These are phyloP conservation scores for Cadophora sp. DNA, from an alignment of 2,329 filamentous ascomycete genomes.

Conservation along the genomic window DNA sequence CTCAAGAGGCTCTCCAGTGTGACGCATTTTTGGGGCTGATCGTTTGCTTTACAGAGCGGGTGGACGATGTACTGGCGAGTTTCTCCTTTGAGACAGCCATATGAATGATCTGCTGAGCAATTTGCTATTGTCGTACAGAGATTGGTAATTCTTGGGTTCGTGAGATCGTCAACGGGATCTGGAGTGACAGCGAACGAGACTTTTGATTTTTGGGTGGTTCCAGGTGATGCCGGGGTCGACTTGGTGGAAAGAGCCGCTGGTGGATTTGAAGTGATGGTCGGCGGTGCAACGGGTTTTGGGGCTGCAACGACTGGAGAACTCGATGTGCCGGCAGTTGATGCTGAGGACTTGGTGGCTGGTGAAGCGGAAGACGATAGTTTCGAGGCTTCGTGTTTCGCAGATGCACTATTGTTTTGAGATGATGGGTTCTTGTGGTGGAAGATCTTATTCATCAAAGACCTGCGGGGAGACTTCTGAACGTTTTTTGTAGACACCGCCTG, in stretches of 20 bases:
- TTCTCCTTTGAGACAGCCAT: slow-evolving; percentile 24
- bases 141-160: slow-evolving; percentile 24
- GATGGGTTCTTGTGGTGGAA: neutral
- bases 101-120: slow-evolving; percentile 25
- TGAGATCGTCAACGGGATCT: neutral
- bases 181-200: slow-evolving; percentile 21
- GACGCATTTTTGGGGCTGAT: slow-evolving; percentile 24
- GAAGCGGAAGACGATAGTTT: neutral
- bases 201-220: neutral
- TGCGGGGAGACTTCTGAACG: neutral
- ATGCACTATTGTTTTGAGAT: neutral
- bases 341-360: neutral
- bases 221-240: neutral
- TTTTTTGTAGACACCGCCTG: neutral
- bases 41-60: slow-evolving; percentile 23
- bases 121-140: slow-evolving; percentile 28
- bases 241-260: neutral
- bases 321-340: neutral
- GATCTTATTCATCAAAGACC: neutral
- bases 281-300: neutral
- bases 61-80: slow-evolving; percentile 24
- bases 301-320: neutral
- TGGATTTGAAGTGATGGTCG: neutral
- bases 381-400: neutral
- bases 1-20: slow-evolving; percentile 26